Evolutionary conservation across 805 yeast genomes (phyloP), one percentile per base, ranked within the genome.

Genomic region (Cyberlindnera xylosilytica): DNA sequence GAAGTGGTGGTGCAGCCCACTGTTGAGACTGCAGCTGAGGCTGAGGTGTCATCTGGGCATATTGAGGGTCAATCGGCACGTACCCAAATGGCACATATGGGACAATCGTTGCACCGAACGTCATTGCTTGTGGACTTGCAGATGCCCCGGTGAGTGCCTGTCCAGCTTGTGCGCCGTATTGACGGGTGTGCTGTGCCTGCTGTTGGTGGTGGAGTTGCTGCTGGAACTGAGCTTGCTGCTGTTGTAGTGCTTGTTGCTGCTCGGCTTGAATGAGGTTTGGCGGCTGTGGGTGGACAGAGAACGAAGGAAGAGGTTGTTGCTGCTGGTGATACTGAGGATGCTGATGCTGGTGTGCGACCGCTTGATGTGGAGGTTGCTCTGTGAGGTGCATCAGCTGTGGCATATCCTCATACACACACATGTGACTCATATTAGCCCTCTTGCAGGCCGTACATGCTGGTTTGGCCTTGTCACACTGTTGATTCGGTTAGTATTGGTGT

Each of bases 401-500:
- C 18, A 18, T 18, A 16, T 55, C 61, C 19, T 58, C 61, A 27
- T 53, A 58, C 5, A 46, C 42, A 44, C 61, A 58, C 36, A 52
- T 20, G 37, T 54, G 59, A 17, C 50, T 47, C 30, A 51, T 42
- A 29, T 50, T 55, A 35, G 60, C 50, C 49, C 51, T 55, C 44
- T 43, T 51, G 36, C 62, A 58, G 0, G 60, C 45, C 1, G 45
- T 34, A 34, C 62, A 58, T 2, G 49, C 56, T 3, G 62, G 62
- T 34, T 53, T 54, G 3, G 32, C 50, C 39, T 59, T 49, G 37
- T 58, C 62, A 41, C 62, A 58, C 62, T 58, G 42, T 22, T 15
- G 19, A 27, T 31, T 23, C 24, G 36, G 20, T n/a, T 36, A 18
- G 20, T 26, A 19, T 34, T 18, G 29, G 18, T 23, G 36, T 19